These are phyloP conservation scores for Catenaria anguillulae DNA, from an alignment of 371 early-diverging fungal genomes.

Conservation along the genomic window DNA sequence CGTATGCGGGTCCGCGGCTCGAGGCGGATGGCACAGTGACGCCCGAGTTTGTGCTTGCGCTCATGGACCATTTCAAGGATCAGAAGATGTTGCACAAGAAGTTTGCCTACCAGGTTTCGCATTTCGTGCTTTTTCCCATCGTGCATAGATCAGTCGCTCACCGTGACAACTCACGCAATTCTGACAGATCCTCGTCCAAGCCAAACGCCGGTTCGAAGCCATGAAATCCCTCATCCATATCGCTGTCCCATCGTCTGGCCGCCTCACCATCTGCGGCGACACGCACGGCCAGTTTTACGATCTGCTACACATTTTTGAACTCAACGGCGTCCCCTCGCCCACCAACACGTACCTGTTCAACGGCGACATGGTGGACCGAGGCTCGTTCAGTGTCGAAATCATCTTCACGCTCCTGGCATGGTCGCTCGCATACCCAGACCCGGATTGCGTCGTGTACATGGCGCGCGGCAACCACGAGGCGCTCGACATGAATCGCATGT, in stretches of 20 bases:
- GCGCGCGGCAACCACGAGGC: constrained; percentile 99
- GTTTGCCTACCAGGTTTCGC: constrained; percentile 67
- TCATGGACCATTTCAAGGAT: constrained; percentile 63
- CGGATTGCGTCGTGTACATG: constrained; percentile 43
- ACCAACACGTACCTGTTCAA: constrained; percentile 55
- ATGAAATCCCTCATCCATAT: constrained; percentile 72
- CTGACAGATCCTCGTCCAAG: constrained; percentile 56
- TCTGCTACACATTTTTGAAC: constrained; percentile 79
- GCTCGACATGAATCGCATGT: constrained; percentile 93
- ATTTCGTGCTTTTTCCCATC: constrained; percentile 18
- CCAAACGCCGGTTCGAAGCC: constrained; percentile 49
- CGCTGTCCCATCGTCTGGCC: constrained; percentile 49
- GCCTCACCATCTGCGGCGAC: constrained; percentile 93
- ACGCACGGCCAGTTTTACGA: constrained; percentile 98
- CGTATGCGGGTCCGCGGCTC: constrained; percentile 46
- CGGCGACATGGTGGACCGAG: constrained; percentile 10
- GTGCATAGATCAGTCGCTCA: background rate
- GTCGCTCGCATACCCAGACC: constrained; percentile 76
- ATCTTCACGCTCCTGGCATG: constrained; percentile 83
- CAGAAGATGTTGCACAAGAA: constrained; percentile 84
- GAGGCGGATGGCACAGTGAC: constrained; percentile 48
- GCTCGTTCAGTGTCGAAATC: constrained; percentile 79
- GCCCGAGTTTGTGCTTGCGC: constrained; percentile 52
- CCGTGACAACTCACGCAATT: background rate
- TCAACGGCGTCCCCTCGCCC: constrained; percentile 72